phyloP scores from a whole-genome alignment of 1,284 basidiomycete species.

The Xerocomus nothofagi region DNA sequence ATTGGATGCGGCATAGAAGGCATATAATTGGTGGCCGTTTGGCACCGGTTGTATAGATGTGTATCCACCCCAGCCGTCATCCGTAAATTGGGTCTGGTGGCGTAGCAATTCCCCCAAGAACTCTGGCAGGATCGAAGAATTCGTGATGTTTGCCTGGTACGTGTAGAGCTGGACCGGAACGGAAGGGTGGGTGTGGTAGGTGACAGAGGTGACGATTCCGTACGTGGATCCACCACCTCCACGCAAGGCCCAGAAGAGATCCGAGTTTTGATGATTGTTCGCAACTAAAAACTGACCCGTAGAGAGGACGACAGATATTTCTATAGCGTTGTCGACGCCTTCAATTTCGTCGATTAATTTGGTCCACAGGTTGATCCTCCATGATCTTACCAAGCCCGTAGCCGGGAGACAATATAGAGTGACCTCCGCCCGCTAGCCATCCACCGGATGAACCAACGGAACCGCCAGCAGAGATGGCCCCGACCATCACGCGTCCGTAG shows the following conservation, averaged over 20 bases:
- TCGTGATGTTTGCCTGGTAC: slow-evolving; percentile 30
- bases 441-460: slow-evolving; percentile 43
- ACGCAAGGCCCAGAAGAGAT: slow-evolving; percentile 48
- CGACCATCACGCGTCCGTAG: slow-evolving; percentile 38
- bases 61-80: slow-evolving; percentile 28
- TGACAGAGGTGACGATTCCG: slow-evolving; percentile 23
- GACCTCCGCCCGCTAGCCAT: slow-evolving; percentile 45
- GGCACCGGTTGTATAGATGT: too few relatives aligned
- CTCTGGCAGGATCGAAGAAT: slow-evolving; percentile 13
- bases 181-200: slow-evolving; percentile 33
- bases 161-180: slow-evolving; percentile 30
- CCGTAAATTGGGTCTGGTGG: slow-evolving; percentile 36
- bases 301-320: slow-evolving; percentile 19
- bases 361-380: neutral
- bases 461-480: slow-evolving; percentile 30
- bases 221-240: slow-evolving; percentile 47
- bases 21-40: slow-evolving; percentile 13
- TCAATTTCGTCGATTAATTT: neutral
- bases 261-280: slow-evolving; percentile 18
- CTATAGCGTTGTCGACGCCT: slow-evolving; percentile 46
- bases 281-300: slow-evolving; percentile 15
- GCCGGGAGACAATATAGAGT: slow-evolving; percentile 33
- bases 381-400: slow-evolving; percentile 43
- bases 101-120: slow-evolving; percentile 30
- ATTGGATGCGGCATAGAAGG: slow-evolving; percentile 37